These are phyloP conservation scores for Kodamaea kakaduensis DNA, from an alignment of 805 yeast genomes.

Conservation along the genomic window DNA sequence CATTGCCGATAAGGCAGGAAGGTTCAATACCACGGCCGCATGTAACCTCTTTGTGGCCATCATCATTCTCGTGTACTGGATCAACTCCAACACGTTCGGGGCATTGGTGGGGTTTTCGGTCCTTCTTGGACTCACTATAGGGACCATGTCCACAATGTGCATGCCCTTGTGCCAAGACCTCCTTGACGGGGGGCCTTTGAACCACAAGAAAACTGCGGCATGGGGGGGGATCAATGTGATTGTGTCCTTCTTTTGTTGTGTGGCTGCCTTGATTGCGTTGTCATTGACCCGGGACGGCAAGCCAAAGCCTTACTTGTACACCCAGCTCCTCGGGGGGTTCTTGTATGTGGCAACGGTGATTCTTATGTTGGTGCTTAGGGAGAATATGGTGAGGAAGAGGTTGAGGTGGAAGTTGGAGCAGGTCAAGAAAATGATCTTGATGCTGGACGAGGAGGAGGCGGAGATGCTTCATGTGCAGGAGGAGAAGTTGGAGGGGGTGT, in stretches of 20 bases:
- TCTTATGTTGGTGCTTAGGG: constrained; percentile 47
- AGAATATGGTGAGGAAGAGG: constrained; percentile 45
- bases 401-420: constrained; percentile 16
- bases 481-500: neutral
- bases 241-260: constrained; percentile 31
- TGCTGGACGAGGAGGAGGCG: neutral
- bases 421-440: neutral
- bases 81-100: constrained; percentile 31
- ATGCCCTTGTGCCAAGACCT: constrained; percentile 13
- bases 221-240: constrained; percentile 39
- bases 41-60: constrained; percentile 23
- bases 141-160: constrained; percentile 23
- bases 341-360: constrained; percentile 42
- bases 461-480: constrained; percentile 1
- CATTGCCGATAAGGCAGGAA: constrained; percentile 45
- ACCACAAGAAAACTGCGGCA: constrained; percentile 30
- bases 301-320: constrained; percentile 48
- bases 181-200: constrained; percentile 11
- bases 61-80: constrained; percentile 36
- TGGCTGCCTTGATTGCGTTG: constrained; percentile 54
- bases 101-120: constrained; percentile 28
- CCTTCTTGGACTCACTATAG: constrained; percentile 29
- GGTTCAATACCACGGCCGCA: constrained; percentile 32
- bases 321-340: constrained; percentile 59
- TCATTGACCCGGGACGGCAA: constrained; percentile 24